A percentile compares a stretch with the other conserved stretches of the same genome.
Evolutionary conservation across 805 yeast species (phyloP).

Genomic region (Tetrapisispora pingtungensis): DNA sequence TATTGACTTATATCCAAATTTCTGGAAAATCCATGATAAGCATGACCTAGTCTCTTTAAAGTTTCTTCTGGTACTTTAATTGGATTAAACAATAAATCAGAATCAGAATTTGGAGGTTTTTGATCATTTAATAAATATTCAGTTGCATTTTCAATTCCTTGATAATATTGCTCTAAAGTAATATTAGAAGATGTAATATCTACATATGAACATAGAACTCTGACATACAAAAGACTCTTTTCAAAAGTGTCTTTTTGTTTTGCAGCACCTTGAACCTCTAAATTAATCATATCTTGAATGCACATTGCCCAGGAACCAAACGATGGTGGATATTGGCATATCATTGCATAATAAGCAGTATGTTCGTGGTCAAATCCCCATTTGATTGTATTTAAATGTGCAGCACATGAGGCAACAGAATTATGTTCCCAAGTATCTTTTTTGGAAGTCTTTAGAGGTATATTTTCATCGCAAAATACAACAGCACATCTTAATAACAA

Average conservation of each 20-base stretch:
- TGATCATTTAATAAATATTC: neutral
- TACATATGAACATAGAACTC: slow-evolving; percentile 7
- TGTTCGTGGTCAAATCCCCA: slow-evolving; percentile 12
- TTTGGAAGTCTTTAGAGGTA: slow-evolving; percentile 2
- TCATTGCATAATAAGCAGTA: slow-evolving; percentile 8
- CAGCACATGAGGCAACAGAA: slow-evolving; percentile 16
- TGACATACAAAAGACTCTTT: slow-evolving; percentile 9
- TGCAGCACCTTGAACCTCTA: slow-evolving; percentile 3
- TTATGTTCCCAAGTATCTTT: slow-evolving; percentile 12
- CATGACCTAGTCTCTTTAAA: slow-evolving; percentile 7
- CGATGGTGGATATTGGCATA: slow-evolving; percentile 18
- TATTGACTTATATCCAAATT: slow-evolving; percentile 15
- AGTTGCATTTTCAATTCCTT: slow-evolving; percentile 13
- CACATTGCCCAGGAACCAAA: slow-evolving; percentile 18
- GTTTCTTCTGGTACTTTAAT: slow-evolving; percentile 6
- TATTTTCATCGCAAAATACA: neutral
- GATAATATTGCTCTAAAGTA: slow-evolving; percentile 8
- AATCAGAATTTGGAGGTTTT: neutral
- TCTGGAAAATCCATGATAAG: slow-evolving; percentile 11
- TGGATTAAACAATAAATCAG: slow-evolving; percentile 7
- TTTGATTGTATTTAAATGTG: slow-evolving; percentile 7
- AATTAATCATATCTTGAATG: slow-evolving; percentile 9
- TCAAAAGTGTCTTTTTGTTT: slow-evolving; percentile 5
- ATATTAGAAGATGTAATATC: slow-evolving; percentile 1
- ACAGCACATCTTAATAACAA: neutral